Evolutionary conservation across 805 yeast genomes (phyloP).

Genomic region (Limtongia smithiae): DNA sequence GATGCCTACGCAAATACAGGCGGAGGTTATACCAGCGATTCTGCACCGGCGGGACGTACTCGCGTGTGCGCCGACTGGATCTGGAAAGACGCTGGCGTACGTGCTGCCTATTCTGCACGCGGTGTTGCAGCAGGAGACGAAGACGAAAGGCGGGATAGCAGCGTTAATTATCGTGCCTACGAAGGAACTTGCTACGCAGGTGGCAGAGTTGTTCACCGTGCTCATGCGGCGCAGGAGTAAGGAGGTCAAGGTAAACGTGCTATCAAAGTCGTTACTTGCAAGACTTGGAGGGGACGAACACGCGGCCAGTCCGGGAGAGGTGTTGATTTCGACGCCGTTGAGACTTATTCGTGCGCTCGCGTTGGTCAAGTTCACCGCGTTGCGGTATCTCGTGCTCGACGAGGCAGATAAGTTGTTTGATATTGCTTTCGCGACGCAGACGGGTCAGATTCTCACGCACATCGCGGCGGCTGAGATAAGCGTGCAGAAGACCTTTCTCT

Average conservation of each 20-base stretch:
- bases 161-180: constrained; percentile 91
- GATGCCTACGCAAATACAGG: constrained; percentile 90
- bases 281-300: constrained; percentile 59
- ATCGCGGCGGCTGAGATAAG: constrained; percentile 35
- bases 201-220: constrained; percentile 60
- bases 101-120: constrained; percentile 72
- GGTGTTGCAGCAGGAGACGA: constrained; percentile 39
- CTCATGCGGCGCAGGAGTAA: constrained; percentile 53
- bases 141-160: constrained; percentile 46
- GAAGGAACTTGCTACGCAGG: constrained; percentile 87
- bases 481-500: constrained; percentile 73
- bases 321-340: constrained; percentile 83
- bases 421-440: constrained; percentile 80
- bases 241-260: constrained; percentile 44
- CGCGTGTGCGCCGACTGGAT: constrained; percentile 97
- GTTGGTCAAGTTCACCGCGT: constrained; percentile 52
- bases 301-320: constrained; percentile 45
- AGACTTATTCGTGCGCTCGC: constrained; percentile 77
- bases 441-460: constrained; percentile 69
- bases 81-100: constrained; percentile 94
- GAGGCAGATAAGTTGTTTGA: constrained; percentile 95
- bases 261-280: constrained; percentile 28
- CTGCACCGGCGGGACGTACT: constrained; percentile 69
- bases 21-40: constrained; percentile 79
- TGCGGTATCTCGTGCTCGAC: constrained; percentile 80